Conservation (phyloP, 1,284 basidiomycete genomes). For the Porodaedalea pini region DNA sequence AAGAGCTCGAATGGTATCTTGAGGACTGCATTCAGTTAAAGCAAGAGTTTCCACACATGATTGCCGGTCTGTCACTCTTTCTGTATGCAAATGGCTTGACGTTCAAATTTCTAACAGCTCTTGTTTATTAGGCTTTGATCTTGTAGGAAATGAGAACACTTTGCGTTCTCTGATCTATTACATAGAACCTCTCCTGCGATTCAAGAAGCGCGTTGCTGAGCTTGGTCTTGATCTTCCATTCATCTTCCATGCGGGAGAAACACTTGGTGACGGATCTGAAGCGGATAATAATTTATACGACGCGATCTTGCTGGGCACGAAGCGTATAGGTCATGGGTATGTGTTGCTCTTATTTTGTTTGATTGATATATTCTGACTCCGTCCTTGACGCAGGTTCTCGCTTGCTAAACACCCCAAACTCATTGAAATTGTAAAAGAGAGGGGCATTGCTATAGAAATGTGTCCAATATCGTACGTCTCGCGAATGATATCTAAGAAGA, state of each 20-base stretch:
- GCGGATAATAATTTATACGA: constrained; percentile 77
- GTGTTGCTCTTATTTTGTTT: constrained; percentile 21
- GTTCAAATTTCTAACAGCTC: background rate
- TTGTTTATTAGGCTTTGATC: constrained; percentile 60
- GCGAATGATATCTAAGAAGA: constrained; percentile 9
- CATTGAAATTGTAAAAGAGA: constrained; percentile 61
- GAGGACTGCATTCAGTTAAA: constrained; percentile 74
- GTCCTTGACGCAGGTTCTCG: constrained; percentile 48
- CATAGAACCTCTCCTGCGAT: constrained; percentile 56
- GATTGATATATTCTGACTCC: background rate
- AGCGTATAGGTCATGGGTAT: constrained; percentile 76
- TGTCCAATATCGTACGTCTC: constrained; percentile 65
- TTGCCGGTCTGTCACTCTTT: constrained; percentile 47
- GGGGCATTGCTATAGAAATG: constrained; percentile 63
- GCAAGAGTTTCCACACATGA: constrained; percentile 69
- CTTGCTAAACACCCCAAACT: constrained; percentile 70
- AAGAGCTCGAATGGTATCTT: constrained; percentile 62
- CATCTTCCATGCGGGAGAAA: constrained; percentile 79
- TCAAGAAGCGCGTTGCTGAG: constrained; percentile 54
- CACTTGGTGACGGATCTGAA: constrained; percentile 64
- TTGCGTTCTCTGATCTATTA: constrained; percentile 63
- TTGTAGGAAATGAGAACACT: constrained; percentile 73
- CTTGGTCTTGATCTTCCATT: constrained; percentile 68
- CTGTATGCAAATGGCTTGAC: background rate
- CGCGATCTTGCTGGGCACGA: constrained; percentile 71